Conservation (phyloP, 768 basidiomycete species). For the Rhizopogon rudus region DNA sequence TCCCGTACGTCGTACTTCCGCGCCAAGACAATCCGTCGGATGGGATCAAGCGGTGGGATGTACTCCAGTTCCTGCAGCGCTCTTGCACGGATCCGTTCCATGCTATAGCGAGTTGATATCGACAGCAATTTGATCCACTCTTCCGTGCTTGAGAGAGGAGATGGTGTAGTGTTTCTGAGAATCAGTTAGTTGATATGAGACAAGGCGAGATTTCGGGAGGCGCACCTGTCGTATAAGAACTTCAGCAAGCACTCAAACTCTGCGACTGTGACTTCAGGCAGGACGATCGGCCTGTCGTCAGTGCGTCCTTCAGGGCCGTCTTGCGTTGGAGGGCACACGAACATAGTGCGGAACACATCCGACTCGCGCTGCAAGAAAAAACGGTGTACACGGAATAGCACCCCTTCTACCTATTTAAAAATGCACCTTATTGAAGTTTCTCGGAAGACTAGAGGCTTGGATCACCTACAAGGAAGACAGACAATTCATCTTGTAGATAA, state of each 20-base stretch:
- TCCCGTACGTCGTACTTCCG: slow-evolving; percentile 30
- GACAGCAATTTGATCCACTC: slow-evolving; percentile 37
- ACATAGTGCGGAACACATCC: slow-evolving; percentile 33
- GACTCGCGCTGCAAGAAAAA: slow-evolving; percentile 35
- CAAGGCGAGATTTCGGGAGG: neutral
- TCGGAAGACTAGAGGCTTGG: neutral
- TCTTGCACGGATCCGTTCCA: slow-evolving; percentile 29
- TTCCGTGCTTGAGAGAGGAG: slow-evolving; percentile 11
- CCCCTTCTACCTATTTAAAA: slow-evolving; percentile 30
- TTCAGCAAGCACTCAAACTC: slow-evolving; percentile 36
- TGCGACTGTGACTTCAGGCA: slow-evolving; percentile 25
- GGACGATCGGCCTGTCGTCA: slow-evolving; percentile 28
- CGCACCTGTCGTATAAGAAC: slow-evolving; percentile 36
- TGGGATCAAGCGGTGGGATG: slow-evolving; percentile 22
- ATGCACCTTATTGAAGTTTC: neutral
- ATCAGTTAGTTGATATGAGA: neutral
- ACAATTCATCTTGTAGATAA: slow-evolving; percentile 17
- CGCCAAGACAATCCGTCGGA: slow-evolving; percentile 34
- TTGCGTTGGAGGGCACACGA: slow-evolving; percentile 20
- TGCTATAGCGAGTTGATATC: slow-evolving; percentile 34
- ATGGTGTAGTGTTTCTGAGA: neutral
- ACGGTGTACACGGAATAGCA: slow-evolving; percentile 36
- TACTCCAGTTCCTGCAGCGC: slow-evolving; percentile 28
- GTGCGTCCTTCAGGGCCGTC: slow-evolving; percentile 24
- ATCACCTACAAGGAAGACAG: slow-evolving; percentile 14